Evolutionary conservation across 768 basidiomycete species (phyloP).

Genomic region (Boletus huronensis): DNA sequence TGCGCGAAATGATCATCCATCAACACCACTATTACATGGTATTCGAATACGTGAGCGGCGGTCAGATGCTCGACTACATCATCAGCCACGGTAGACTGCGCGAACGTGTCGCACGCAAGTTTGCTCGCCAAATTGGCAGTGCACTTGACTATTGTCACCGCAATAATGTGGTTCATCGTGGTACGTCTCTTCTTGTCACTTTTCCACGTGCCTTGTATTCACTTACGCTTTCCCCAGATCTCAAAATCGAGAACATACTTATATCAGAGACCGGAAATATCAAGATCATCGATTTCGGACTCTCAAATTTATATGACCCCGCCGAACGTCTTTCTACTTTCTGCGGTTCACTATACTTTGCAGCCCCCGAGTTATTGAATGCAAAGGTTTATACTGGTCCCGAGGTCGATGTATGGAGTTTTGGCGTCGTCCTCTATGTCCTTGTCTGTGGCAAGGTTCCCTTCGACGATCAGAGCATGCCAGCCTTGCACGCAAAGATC

Average conservation of each 20-base stretch:
- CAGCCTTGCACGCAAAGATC: conserved; percentile 97
- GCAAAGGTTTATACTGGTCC: conserved; percentile 96
- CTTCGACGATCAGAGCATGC: conserved; percentile 99
- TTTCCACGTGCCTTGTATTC: conserved; percentile 3
- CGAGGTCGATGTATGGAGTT: conserved; percentile 99
- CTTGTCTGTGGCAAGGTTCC: conserved; percentile 98
- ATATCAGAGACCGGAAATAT: conserved; percentile 98
- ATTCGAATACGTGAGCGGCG: conserved; percentile 97
- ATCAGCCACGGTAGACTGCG: conserved; percentile 95
- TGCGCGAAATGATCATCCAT: conserved; percentile 98
- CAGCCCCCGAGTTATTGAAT: conserved; percentile 95
- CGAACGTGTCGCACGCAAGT: conserved; percentile 95
- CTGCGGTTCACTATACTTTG: conserved; percentile 97
- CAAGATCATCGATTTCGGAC: conserved; percentile 99
- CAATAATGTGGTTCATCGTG: conserved; percentile 96
- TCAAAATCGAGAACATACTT: conserved; percentile 99
- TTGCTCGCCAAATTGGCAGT: conserved; percentile 94
- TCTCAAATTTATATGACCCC: conserved; percentile 94
- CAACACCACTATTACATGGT: conserved; percentile 99
- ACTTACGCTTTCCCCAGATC: conserved; percentile 43
- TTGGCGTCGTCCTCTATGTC: conserved; percentile 96
- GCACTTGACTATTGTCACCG: conserved; percentile 96
- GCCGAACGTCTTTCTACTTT: conserved; percentile 82
- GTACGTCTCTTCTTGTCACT: conserved; percentile 34
- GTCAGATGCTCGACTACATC: conserved; percentile 99